These are phyloP conservation scores for Aspergillus leporis DNA, from an alignment of 495 filamentous ascomycete species.

Conservation along the genomic window DNA sequence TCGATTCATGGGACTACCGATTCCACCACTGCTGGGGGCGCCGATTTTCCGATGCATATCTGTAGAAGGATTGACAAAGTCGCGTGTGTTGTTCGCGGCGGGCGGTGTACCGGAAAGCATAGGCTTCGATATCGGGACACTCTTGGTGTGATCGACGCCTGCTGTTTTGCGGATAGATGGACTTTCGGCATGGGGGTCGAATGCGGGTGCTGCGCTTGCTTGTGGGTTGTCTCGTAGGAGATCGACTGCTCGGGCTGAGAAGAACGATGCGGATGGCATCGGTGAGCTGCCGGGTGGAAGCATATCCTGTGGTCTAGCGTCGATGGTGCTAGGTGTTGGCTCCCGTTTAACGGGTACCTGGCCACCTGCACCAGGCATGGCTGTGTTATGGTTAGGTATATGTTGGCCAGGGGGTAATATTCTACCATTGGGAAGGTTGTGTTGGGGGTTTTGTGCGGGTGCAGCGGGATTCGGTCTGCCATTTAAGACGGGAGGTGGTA, in stretches of 20 bases:
- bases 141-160: conserved; percentile 80
- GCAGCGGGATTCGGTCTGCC: conserved; percentile 22
- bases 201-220: conserved; percentile 54
- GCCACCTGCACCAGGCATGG: conserved; percentile 15
- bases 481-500: conserved; percentile 24
- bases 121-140: conserved; percentile 60
- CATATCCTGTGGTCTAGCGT: conserved; percentile 29
- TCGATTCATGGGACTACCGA: conserved; percentile 39
- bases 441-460: conserved; percentile 18
- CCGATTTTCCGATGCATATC: conserved; percentile 72
- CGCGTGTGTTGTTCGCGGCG: conserved; percentile 31
- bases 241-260: conserved; percentile 70
- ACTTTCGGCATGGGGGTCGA: conserved; percentile 81
- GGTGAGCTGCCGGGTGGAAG: conserved; percentile 28
- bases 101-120: conserved; percentile 33
- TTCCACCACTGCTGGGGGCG: conserved; percentile 54
- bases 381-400: conserved; percentile 12
- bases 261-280: conserved; percentile 62
- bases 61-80: conserved; percentile 69
- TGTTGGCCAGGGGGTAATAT: conserved; percentile 24
- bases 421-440: conserved; percentile 27
- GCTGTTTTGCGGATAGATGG: conserved; percentile 87
- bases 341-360: conserved; percentile 33
- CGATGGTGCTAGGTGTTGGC: conserved; percentile 21
- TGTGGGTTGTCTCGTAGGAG: conserved; percentile 48